Evolutionary conservation across 2,329 filamentous ascomycete genomes (phyloP).

Genomic region (Penicillium sp.): DNA sequence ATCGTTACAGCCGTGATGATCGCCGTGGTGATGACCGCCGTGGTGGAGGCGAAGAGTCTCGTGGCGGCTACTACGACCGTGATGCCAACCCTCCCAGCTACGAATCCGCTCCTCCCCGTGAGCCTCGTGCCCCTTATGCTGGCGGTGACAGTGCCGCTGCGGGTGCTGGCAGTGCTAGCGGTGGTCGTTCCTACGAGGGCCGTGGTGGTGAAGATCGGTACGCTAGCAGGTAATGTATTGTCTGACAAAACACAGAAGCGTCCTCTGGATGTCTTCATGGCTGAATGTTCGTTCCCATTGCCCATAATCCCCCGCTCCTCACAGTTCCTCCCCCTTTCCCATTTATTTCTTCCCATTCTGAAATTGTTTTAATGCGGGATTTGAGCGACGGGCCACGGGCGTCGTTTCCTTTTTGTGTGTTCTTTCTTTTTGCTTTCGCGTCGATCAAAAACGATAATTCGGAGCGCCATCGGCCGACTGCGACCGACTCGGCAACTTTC

Average conservation of each 20-base stretch:
- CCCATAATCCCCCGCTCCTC: slow-evolving; percentile 7
- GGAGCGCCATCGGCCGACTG: slow-evolving; percentile 32
- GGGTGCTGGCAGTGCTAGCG: background rate
- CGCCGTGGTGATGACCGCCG: slow-evolving; percentile 44
- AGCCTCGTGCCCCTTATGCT: slow-evolving; percentile 33
- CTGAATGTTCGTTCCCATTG: slow-evolving; percentile 15
- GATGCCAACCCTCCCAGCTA: slow-evolving; percentile 52
- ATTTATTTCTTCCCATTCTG: slow-evolving; percentile 32
- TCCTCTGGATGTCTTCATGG: slow-evolving; percentile 17
- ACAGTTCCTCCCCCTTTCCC: slow-evolving; percentile 20
- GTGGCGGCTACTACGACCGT: slow-evolving; percentile 53
- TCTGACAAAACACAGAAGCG: slow-evolving; percentile 18
- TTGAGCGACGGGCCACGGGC: slow-evolving; percentile 38
- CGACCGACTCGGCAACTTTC: slow-evolving; percentile 34
- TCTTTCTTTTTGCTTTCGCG: slow-evolving; percentile 32
- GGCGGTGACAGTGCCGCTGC: slow-evolving; percentile 12
- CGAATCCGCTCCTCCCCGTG: slow-evolving; percentile 40
- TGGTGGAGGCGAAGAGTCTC: slow-evolving; percentile 37
- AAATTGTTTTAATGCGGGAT: slow-evolving; percentile 39
- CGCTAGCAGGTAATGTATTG: slow-evolving; percentile 38
- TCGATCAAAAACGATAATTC: slow-evolving; percentile 38
- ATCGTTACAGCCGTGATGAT: slow-evolving; percentile 46
- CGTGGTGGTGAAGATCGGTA: slow-evolving; percentile 42
- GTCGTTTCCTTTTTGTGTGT: slow-evolving; percentile 34
- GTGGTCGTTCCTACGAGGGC: slow-evolving; percentile 38